Evolutionary conservation across 441 rosid genomes (phyloP), one percentile per base, ranked within the genome.

Genomic region (Populus hybrid): DNA sequence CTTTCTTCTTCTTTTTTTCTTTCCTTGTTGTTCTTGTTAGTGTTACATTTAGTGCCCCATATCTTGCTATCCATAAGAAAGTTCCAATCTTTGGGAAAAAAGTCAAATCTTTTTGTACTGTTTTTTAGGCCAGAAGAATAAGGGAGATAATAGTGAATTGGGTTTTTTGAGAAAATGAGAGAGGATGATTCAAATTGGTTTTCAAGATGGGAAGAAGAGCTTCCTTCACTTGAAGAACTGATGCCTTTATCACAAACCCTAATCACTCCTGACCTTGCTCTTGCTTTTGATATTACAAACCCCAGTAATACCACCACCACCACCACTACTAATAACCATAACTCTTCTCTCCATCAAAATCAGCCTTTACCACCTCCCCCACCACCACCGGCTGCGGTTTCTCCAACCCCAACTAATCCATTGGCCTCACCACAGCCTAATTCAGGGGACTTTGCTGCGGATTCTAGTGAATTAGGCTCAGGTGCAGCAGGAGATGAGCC

Each of bases 231-330:
- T 0, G 96, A 92, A 29, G 99, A 95, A 72, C 97, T 95, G 31
- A 95, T 88, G 83, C 99, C 99, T 12, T 78, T 95, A 36, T 86
- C 96, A 35, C 97, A 95, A 82, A 86, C 97, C 86, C 90, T 95
- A 82, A 93, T 95, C 75, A 91, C 97, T 63, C 99, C 93, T 81
- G 91, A 90, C 86, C 94, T 95, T 63, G 99, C 99, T 59, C 81
- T 89, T 11, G 98, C 98, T 80, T 93, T 95, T 78, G 96, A 95
- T 83, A 93, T 95, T 78, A 83, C 86, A 56, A 86, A 68, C 84
- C 86, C 87, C 2, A 72, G 71, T 75, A 77, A 42, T 80, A 29
- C 63, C 81, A 20, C 72, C 83, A 61, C 9, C 36, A 38, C n/a
- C 42, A 38, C 36, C 36, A 33, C 36, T 79, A 74, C 73, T 76